Evolutionary conservation across 768 basidiomycete genomes (phyloP), one percentile per base, ranked within the genome.

Genomic region (Lentinula boryana): DNA sequence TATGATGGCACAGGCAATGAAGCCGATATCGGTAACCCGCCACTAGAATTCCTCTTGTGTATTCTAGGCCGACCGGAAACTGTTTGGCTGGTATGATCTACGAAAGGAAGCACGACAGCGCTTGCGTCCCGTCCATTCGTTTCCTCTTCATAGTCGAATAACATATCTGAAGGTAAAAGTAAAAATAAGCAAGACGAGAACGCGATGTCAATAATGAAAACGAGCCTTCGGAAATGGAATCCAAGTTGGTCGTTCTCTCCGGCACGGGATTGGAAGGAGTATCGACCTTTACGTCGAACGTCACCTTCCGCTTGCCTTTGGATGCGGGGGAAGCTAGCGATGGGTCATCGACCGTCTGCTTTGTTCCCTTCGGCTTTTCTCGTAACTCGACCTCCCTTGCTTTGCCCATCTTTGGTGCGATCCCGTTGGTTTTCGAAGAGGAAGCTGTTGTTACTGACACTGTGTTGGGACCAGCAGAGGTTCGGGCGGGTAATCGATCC

Each of bases 131-230:
- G 63, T 69, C 32, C 71, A 70, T 60, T 69, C 27, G 40, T 63
- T 43, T 74, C 76, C 36, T 76, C 79, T 27, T 83, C 82, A 68
- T 83, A 70, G 59, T 84, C 82, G 58, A 83, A 83, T 60, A 83
- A 75, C 61, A 75, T 64, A 46, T 77, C 80, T 80, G 57, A 21
- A 44, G n/a, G 21, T 10, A 55, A 41, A 44, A 16, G 27, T 43
- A 13, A 12, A 5, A 54, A 43, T 13, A 33, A 15, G 3, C 9
- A 52, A 10, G n/a, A 8, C 23, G 13, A 18, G 33, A 49, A 5
- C 2, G 6, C 4, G 36, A 38, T 38, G 3, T 36, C 16, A 68
- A 13, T n/a, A 9, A 46, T 53, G 10, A 10, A 12, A 41, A 15
- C 72, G 61, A 62, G 77, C 80, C 79, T 67, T 76, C 75, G 13